A percentile compares a stretch with the other conserved stretches of the same genome.
Evolutionary conservation across 345 rosid genomes (phyloP).

Genomic region (Salix brachista): DNA sequence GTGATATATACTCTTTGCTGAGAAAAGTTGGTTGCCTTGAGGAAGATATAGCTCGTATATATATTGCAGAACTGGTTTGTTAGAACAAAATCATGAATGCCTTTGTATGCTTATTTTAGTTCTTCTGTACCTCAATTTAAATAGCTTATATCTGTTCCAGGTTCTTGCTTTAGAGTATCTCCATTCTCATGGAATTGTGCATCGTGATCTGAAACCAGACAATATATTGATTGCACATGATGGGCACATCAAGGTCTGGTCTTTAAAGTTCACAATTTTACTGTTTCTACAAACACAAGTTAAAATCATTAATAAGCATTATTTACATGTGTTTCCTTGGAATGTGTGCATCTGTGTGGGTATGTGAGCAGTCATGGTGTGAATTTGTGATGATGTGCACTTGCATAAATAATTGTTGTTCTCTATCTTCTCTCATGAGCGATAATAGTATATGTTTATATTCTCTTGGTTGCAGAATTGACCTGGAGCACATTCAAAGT

Average conservation of each 20-base stretch:
- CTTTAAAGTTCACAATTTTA: slow-evolving; percentile 13
- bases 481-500: background rate
- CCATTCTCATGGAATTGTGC: slow-evolving; percentile 72
- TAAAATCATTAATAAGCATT: no score
- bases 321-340: no score
- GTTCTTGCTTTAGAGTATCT: slow-evolving; percentile 89
- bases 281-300: background rate
- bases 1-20: slow-evolving; percentile 75
- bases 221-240: slow-evolving; percentile 75
- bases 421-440: background rate
- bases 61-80: slow-evolving; percentile 79
- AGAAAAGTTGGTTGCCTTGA: slow-evolving; percentile 79
- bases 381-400: background rate
- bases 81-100: slow-evolving; percentile 13
- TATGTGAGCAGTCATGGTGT: background rate
- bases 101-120: slow-evolving; percentile 7
- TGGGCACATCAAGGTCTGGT: slow-evolving; percentile 81
- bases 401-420: background rate
- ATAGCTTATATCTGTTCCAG: slow-evolving; percentile 35
- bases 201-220: slow-evolving; percentile 85
- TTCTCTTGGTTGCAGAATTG: background rate
- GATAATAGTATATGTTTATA: background rate
- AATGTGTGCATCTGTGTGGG: background rate
- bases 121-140: slow-evolving; percentile 2
- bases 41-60: slow-evolving; percentile 68